Conservation (phyloP, 2,329 filamentous ascomycete genomes). For the Trichoderma lentiforme region DNA sequence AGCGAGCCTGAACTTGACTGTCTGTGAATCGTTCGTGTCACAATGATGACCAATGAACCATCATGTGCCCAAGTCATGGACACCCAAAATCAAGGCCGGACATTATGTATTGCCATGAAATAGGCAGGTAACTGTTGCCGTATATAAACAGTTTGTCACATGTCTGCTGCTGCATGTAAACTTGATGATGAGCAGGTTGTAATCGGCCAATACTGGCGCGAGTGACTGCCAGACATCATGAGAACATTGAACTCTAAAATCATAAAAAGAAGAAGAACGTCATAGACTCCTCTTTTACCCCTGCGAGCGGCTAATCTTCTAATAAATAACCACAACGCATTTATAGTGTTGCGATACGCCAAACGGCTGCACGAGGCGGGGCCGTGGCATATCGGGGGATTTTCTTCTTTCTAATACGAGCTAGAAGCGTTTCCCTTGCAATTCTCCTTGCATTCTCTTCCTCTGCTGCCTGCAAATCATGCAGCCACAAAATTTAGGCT, state of each 20-base stretch:
- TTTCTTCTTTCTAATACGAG: background rate
- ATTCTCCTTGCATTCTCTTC: background rate
- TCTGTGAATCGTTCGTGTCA: background rate
- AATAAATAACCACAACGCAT: background rate
- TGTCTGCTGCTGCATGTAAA: background rate
- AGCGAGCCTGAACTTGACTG: background rate
- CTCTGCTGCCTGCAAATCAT: background rate
- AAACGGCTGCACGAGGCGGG: background rate
- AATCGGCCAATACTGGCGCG: background rate
- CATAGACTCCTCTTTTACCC: background rate
- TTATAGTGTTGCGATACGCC: background rate
- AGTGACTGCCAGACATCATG: background rate
- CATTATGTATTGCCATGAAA: background rate
- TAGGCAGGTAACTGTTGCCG: background rate
- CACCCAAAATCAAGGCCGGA: background rate
- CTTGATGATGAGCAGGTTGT: background rate
- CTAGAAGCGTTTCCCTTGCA: background rate
- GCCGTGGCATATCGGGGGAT: background rate
- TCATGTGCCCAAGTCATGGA: slow-evolving; percentile 14
- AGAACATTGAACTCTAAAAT: background rate
- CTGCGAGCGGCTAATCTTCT: background rate
- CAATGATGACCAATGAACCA: background rate
- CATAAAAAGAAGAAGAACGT: background rate
- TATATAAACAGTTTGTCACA: background rate
- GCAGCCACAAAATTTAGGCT: background rate